A percentile compares a stretch with the other conserved stretches of the same genome.
phyloP scores from a whole-genome alignment of 148 eudicot species.

The Simmondsia chinensis region DNA sequence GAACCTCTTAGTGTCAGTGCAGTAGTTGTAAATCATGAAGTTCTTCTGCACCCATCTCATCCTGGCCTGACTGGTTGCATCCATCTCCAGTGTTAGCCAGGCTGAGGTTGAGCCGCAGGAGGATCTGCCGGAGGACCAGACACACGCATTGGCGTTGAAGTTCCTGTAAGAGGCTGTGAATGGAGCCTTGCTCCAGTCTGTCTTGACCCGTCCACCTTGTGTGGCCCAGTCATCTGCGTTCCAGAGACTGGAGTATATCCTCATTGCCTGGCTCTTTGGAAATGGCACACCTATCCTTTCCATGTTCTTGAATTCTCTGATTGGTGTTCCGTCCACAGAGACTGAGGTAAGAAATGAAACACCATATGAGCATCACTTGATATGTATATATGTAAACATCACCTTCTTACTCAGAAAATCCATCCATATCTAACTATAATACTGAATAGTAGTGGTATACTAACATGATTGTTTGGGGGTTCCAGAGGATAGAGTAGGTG shows the following conservation, averaged over 20 bases:
- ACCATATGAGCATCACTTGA: too few species aligned
- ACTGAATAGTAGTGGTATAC: too few species aligned
- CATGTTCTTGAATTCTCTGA: background rate
- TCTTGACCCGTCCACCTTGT: too few species aligned
- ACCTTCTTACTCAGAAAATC: too few species aligned
- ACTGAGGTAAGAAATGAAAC: too few species aligned
- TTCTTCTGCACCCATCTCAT: conserved; percentile 11
- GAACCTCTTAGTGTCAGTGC: conserved; percentile 12
- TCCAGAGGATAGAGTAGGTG: conserved; percentile 8
- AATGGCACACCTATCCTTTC: background rate
- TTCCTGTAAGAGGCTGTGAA: background rate
- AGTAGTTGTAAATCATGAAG: conserved; percentile 18
- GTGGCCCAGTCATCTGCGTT: too few species aligned
- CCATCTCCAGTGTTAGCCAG: conserved; percentile 10
- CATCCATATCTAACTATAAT: too few species aligned
- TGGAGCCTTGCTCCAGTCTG: background rate
- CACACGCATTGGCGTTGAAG: background rate
- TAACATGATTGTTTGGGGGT: conserved; percentile 5
- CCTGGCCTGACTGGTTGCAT: conserved; percentile 8
- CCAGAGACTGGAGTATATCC: conserved; percentile 2
- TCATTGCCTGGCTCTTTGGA: conserved; percentile 1
- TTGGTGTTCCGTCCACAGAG: conserved; percentile 1
- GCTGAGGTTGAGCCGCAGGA: background rate
- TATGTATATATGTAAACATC: too few species aligned
- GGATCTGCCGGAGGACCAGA: background rate